Evolutionary conservation across 2,329 filamentous ascomycete genomes (phyloP).

Genomic region (Venturia pyrina): DNA sequence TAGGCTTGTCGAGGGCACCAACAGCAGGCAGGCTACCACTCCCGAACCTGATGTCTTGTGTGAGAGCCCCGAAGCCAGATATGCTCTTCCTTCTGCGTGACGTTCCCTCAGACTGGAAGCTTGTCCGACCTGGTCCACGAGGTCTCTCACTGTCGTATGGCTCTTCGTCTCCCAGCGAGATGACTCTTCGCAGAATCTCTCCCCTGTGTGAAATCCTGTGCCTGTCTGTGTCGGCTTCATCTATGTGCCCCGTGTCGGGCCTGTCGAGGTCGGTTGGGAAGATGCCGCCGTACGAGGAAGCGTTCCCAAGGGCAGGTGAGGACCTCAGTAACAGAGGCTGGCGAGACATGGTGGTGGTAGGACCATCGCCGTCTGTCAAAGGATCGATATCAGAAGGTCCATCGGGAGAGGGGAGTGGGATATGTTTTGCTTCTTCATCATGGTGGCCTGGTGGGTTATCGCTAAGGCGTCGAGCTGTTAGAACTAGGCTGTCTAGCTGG

Average conservation of each 20-base stretch:
- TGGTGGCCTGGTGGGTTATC: neutral
- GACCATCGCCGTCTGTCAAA: neutral
- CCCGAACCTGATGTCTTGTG: constrained; percentile 13
- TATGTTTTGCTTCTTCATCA: neutral
- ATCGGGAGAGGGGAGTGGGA: neutral
- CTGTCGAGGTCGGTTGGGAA: neutral
- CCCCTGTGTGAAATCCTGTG: neutral
- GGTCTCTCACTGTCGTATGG: neutral
- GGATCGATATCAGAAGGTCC: neutral
- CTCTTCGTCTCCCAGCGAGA: constrained; percentile 11
- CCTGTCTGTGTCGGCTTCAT: neutral
- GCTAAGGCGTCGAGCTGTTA: neutral
- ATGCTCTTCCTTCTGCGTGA: constrained; percentile 15
- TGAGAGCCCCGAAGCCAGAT: neutral
- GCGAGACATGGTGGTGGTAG: constrained; percentile 32
- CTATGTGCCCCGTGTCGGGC: neutral
- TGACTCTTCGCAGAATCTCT: neutral
- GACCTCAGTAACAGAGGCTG: constrained; percentile 49
- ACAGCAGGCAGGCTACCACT: constrained; percentile 15
- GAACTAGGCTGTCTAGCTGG: neutral
- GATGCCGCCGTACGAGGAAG: constrained; percentile 33
- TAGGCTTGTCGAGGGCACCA: constrained; percentile 15
- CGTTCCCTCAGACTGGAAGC: constrained; percentile 6
- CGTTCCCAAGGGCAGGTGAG: constrained; percentile 49
- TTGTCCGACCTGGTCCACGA: neutral